Conservation (phyloP, 768 basidiomycete species). For the Pisolithus marmoratus region DNA sequence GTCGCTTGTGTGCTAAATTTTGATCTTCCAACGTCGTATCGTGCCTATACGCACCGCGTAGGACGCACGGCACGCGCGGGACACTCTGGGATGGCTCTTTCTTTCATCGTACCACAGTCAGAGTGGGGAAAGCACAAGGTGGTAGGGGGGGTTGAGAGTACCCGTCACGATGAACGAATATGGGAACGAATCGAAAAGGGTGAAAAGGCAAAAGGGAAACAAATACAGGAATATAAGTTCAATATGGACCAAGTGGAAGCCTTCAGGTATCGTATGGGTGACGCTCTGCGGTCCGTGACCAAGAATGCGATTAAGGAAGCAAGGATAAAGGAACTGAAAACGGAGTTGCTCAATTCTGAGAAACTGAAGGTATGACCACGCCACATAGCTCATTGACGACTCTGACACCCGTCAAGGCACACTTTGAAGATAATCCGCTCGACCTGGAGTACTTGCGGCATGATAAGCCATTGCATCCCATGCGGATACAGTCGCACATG, state of each 20-base stretch:
- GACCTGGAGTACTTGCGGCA: slow-evolving; percentile 91
- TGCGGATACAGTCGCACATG: slow-evolving; percentile 87
- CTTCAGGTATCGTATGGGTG: slow-evolving; percentile 97
- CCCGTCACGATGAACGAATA: slow-evolving; percentile 63
- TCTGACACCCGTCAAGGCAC: slow-evolving; percentile 53
- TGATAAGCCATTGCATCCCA: slow-evolving; percentile 90
- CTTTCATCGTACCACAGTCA: slow-evolving; percentile 70
- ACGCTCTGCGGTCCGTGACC: slow-evolving; percentile 86
- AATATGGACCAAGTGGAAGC: slow-evolving; percentile 96
- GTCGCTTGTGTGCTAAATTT: slow-evolving; percentile 98
- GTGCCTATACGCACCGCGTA: slow-evolving; percentile 91
- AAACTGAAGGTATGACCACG: slow-evolving; percentile 76
- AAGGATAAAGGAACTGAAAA: slow-evolving; percentile 86
- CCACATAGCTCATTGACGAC: neutral
- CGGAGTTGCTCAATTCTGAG: slow-evolving; percentile 91
- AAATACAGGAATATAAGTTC: slow-evolving; percentile 84
- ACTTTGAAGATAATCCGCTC: slow-evolving; percentile 95
- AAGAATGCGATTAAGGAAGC: slow-evolving; percentile 84
- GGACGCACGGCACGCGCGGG: slow-evolving; percentile 97
- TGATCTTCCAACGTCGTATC: slow-evolving; percentile 85
- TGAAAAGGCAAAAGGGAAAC: slow-evolving; percentile 49
- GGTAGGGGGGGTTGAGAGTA: slow-evolving; percentile 61
- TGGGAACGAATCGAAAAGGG: slow-evolving; percentile 54
- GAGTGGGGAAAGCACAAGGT: slow-evolving; percentile 73
- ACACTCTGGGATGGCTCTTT: slow-evolving; percentile 85